Conservation (phyloP, 2,329 filamentous ascomycete species). For the Penicillium sp. region DNA sequence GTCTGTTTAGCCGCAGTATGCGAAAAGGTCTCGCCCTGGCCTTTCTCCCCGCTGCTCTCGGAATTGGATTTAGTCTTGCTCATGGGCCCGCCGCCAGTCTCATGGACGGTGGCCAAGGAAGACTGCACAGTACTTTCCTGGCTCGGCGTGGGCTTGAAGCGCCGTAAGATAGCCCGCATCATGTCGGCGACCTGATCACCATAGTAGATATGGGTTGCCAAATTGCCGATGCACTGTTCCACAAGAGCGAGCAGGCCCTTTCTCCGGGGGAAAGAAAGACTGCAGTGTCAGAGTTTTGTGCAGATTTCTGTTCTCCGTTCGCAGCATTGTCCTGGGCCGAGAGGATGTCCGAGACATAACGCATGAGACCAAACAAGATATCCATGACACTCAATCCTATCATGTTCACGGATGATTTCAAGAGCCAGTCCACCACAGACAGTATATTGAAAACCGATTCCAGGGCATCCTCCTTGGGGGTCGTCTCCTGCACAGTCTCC, state of each 20-base stretch:
- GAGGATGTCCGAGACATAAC: constrained; percentile 73
- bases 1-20: constrained; percentile 56
- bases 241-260: constrained; percentile 64
- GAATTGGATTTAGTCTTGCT: not conserved
- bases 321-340: constrained; percentile 52
- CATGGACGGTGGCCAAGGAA: constrained; percentile 29
- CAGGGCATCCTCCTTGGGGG: constrained; percentile 65
- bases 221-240: constrained; percentile 77
- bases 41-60: constrained; percentile 41
- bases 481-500: constrained; percentile 65
- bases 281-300: constrained; percentile 8
- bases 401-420: constrained; percentile 84
- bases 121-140: constrained; percentile 44
- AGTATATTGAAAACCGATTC: constrained; percentile 69
- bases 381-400: constrained; percentile 97
- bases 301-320: constrained; percentile 25
- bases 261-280: constrained; percentile 48
- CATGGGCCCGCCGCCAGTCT: constrained; percentile 7
- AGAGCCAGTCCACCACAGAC: constrained; percentile 71
- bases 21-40: constrained; percentile 53
- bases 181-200: constrained; percentile 94
- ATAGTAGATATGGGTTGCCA: constrained; percentile 95
- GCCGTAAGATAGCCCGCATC: constrained; percentile 71
- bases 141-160: constrained; percentile 62
- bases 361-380: constrained; percentile 75